Percentiles rank a stretch among this genome's conserved stretches.
Conservation (phyloP, 305 asterid species). For the Ruellia speciosa region DNA sequence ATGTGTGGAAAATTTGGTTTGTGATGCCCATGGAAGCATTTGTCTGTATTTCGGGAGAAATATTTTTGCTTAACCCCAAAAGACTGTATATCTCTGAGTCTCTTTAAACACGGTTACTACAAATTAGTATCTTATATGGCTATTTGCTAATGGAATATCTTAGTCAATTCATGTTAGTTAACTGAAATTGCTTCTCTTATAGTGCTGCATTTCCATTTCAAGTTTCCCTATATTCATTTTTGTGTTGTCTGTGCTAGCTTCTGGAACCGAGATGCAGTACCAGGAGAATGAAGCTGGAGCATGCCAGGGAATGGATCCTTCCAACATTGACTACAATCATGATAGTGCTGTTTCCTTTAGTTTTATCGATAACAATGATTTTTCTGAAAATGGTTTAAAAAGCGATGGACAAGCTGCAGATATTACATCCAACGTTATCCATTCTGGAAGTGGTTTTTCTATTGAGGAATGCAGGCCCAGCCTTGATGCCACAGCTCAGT, state of each 20-base stretch:
- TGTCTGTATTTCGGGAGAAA: not conserved
- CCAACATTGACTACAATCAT: conserved; percentile 16
- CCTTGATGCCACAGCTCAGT: conserved; percentile 27
- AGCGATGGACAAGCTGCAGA: conserved; percentile 27
- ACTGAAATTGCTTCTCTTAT: conserved; percentile 14
- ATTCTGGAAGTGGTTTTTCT: conserved; percentile 25
- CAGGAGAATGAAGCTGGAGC: conserved; percentile 22
- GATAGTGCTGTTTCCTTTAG: conserved; percentile 23
- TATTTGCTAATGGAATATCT: conserved; percentile 3
- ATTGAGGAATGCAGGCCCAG: conserved; percentile 27
- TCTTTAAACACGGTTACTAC: too few species aligned
- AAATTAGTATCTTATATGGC: not conserved
- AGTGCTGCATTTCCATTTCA: conserved; percentile 9
- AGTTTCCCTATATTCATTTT: conserved; percentile 11
- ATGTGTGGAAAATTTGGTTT: too few species aligned
- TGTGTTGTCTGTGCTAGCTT: conserved; percentile 21
- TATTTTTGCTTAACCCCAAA: too few species aligned
- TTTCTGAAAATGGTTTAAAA: conserved; percentile 21
- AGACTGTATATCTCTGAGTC: too few species aligned
- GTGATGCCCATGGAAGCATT: too few species aligned
- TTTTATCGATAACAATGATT: conserved; percentile 25
- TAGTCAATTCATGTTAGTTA: conserved; percentile 1
- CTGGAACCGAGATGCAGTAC: conserved; percentile 17
- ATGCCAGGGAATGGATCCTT: conserved; percentile 18
- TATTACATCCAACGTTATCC: conserved; percentile 21